Conservation (phyloP, 805 yeast species). For the Saturnispora hagleri region DNA sequence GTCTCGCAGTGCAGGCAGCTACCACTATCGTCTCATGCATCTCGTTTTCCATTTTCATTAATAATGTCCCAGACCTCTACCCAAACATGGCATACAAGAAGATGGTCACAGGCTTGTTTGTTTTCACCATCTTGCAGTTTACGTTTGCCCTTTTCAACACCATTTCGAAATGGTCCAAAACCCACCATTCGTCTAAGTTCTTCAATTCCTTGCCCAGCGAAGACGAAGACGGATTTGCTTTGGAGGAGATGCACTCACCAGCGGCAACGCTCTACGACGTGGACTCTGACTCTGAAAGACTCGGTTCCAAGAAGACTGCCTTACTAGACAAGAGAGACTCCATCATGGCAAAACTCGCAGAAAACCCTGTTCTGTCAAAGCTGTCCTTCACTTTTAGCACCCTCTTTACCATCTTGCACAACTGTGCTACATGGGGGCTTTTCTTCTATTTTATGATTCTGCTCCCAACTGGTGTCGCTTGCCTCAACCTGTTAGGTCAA, state of each 20-base stretch:
- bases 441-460: slow-evolving; percentile 52
- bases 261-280: slow-evolving; percentile 29
- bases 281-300: slow-evolving; percentile 3
- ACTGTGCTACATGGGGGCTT: slow-evolving; percentile 53
- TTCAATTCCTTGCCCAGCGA: slow-evolving; percentile 8
- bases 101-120: slow-evolving; percentile 52
- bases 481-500: slow-evolving; percentile 61
- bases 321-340: slow-evolving; percentile 25
- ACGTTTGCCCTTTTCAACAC: slow-evolving; percentile 41
- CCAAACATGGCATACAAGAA: slow-evolving; percentile 67
- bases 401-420: slow-evolving; percentile 34
- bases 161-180: slow-evolving; percentile 34
- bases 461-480: slow-evolving; percentile 48
- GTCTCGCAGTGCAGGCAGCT: slow-evolving; percentile 41
- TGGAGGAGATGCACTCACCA: slow-evolving; percentile 26
- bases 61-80: slow-evolving; percentile 56
- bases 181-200: not conserved
- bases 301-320: not conserved
- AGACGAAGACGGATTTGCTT: slow-evolving; percentile 18
- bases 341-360: slow-evolving; percentile 28
- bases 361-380: not conserved
- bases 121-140: slow-evolving; percentile 46
- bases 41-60: slow-evolving; percentile 46
- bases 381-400: slow-evolving; percentile 15
- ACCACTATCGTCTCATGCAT: slow-evolving; percentile 42